phyloP scores from a whole-genome alignment of 2,329 filamentous ascomycete species.

The Ascochyta pisi region DNA sequence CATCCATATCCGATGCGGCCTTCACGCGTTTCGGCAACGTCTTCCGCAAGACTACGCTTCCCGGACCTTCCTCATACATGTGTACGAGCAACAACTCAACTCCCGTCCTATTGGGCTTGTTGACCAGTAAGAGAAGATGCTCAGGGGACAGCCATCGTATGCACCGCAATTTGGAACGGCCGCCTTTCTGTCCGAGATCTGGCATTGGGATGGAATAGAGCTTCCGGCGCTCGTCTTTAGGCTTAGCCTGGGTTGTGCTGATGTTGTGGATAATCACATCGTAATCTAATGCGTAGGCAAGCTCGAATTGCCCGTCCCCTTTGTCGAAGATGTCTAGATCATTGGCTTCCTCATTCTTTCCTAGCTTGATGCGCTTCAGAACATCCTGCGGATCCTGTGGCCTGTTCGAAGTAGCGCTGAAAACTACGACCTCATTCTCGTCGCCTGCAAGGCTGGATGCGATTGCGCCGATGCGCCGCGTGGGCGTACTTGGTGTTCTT shows the following conservation, averaged over 20 bases:
- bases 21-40: constrained; percentile 72
- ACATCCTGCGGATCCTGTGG: constrained; percentile 57
- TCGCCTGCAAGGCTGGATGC: constrained; percentile 77
- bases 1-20: constrained; percentile 78
- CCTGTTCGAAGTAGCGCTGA: constrained; percentile 67
- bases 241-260: constrained; percentile 50
- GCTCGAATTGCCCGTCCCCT: constrained; percentile 67
- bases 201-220: constrained; percentile 41
- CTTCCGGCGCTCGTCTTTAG: constrained; percentile 36
- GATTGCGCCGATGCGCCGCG: constrained; percentile 74
- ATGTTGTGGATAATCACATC: constrained; percentile 74
- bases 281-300: constrained; percentile 80
- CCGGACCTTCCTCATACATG: constrained; percentile 65
- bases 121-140: constrained; percentile 63
- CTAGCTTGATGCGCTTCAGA: constrained; percentile 60
- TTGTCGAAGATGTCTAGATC: constrained; percentile 75
- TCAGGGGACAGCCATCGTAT: constrained; percentile 63
- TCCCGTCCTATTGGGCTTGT: constrained; percentile 61
- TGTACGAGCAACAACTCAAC: constrained; percentile 63
- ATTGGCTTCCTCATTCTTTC: constrained; percentile 63
- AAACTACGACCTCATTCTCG: constrained; percentile 79
- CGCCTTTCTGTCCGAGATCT: constrained; percentile 45
- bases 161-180: constrained; percentile 61
- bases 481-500: constrained; percentile 55
- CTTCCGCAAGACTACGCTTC: constrained; percentile 58